These are phyloP conservation scores for Lactifluus subvellereus DNA, from an alignment of 768 basidiomycete genomes.

Conservation along the genomic window DNA sequence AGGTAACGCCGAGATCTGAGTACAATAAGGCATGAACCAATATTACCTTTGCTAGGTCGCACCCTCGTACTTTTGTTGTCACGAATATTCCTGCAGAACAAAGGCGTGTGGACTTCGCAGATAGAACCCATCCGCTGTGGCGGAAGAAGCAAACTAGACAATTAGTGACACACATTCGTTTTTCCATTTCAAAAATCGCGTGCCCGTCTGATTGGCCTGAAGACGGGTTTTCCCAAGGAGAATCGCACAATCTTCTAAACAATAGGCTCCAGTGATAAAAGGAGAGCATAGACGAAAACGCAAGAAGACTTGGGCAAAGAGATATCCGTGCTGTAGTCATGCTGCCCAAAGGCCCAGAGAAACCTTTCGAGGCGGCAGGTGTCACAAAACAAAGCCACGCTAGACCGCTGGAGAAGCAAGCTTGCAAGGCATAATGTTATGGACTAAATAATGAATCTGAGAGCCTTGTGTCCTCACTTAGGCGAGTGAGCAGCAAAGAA, in stretches of 20 bases:
- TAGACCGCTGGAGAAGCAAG: no score
- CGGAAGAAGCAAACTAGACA: neutral
- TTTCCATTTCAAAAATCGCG: neutral
- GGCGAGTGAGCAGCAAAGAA: no score
- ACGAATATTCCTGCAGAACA: neutral
- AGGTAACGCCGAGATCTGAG: slow-evolving; percentile 10
- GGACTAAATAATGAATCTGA: no score
- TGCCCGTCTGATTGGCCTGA: neutral
- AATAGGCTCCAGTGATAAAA: neutral
- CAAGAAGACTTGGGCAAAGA: neutral
- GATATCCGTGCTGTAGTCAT: no score
- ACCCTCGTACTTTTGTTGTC: neutral
- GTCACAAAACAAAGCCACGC: no score
- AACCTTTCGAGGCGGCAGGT: no score
- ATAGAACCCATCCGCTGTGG: neutral
- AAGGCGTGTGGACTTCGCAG: neutral
- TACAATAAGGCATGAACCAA: neutral
- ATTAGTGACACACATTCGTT: neutral
- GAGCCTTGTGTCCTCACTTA: no score
- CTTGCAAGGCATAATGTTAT: no score
- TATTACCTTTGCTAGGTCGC: neutral
- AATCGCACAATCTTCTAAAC: neutral
- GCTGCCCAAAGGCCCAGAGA: no score
- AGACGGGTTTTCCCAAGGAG: neutral
- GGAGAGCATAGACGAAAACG: neutral